Conservation (phyloP, 257 asterid species). For the Hygrophila difformis region DNA sequence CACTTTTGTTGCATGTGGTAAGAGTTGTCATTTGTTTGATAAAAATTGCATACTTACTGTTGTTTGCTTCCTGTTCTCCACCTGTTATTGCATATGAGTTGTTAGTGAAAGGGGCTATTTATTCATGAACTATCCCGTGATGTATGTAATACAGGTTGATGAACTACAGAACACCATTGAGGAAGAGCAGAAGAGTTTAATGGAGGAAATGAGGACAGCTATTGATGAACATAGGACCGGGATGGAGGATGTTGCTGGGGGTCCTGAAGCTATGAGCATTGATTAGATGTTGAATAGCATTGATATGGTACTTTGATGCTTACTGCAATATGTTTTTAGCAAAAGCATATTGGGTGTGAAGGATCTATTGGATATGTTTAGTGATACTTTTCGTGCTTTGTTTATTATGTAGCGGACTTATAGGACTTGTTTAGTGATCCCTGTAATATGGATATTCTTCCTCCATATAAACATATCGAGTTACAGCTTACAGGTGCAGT, state of each 20-base stretch:
- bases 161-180: constrained; percentile 87
- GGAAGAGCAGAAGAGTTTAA: constrained; percentile 73
- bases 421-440: too few relatives aligned
- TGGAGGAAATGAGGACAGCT: constrained; percentile 74
- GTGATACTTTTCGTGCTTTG: too few relatives aligned
- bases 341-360: background rate
- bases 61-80: too few relatives aligned
- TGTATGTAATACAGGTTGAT: constrained; percentile 56
- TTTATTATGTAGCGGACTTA: too few relatives aligned
- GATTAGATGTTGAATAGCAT: constrained; percentile 36
- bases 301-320: constrained; percentile 6
- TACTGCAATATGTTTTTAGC: too few relatives aligned
- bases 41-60: background rate
- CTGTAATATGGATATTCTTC: too few relatives aligned
- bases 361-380: too few relatives aligned
- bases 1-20: constrained; percentile 94
- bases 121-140: constrained; percentile 9
- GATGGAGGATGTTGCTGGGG: constrained; percentile 44
- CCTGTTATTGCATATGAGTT: too few relatives aligned
- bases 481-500: too few relatives aligned
- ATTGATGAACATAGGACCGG: constrained; percentile 60
- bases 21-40: constrained; percentile 19
- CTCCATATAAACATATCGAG: too few relatives aligned
- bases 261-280: constrained; percentile 73
- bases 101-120: background rate